Conservation (phyloP, 257 asterid genomes). For the Prunella vulgaris region DNA sequence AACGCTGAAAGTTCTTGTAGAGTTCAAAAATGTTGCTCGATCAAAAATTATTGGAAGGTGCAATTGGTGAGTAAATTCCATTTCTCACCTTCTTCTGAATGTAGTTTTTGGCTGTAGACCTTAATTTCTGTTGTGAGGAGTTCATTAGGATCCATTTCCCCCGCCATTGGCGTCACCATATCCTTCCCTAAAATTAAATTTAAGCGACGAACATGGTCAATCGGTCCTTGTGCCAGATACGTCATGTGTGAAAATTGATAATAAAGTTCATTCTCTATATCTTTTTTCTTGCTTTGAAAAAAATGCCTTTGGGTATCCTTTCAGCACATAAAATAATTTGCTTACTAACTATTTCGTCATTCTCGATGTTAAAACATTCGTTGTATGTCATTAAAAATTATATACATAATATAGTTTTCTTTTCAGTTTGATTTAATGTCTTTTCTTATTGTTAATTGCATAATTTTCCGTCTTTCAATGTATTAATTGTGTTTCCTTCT, state of each 20-base stretch:
- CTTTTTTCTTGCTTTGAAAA: no score
- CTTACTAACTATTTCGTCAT: neutral
- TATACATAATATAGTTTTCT: neutral
- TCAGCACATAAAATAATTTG: no score
- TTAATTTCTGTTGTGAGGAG: neutral
- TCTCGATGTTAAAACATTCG: neutral
- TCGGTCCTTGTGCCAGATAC: no score
- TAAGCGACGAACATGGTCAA: no score
- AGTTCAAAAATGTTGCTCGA: constrained; percentile 26
- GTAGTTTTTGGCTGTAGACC: no score
- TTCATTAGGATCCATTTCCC: neutral
- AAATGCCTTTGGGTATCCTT: no score
- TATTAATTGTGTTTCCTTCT: neutral
- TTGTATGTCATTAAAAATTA: neutral
- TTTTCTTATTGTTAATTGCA: neutral
- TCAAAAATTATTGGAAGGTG: constrained; percentile 37
- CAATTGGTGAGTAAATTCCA: constrained; percentile 39
- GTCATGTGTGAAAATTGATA: no score
- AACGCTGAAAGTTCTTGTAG: constrained; percentile 20
- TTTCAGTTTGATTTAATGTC: neutral
- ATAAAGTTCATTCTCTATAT: no score
- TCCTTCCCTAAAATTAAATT: neutral
- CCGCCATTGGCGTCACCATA: neutral
- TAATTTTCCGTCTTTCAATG: neutral
- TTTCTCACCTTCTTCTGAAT: neutral